Base-by-base conservation (phyloP, 305 asterid genomes). In the Solanum chacoense region DNA sequence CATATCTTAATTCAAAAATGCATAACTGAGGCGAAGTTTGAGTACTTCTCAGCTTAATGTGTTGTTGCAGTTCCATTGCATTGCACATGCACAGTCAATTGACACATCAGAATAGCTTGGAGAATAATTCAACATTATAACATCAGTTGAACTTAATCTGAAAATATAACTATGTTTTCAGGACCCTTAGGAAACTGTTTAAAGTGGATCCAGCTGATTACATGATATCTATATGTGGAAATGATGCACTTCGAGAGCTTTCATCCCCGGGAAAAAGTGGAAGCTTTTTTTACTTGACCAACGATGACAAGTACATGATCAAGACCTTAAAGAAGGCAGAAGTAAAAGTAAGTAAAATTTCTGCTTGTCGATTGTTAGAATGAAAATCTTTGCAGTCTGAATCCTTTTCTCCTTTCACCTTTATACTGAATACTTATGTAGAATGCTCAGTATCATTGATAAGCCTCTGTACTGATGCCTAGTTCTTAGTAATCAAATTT, bases 241-340 rank as follows among this genome's bases (percentile, higher is more conserved):
- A 93, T 55, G 98, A 97, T 45, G 99, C 99, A 77, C 98, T 97
- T 28, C 93, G 99, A 28, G 99, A 97, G 94, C 98, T 97, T 85
- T 97, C 99, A 8, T 97, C 99, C 22, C 99, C 99, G 11, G 99
- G 99, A 45, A 97, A 97, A 91, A 97, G 99, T 86, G 99, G 99
- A 38, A 96, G 99, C 92, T 95, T 96, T 88, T 97, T 97, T 90
- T 97, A 97, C 96, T 89, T 97, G 92, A 97, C 99, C 71, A 91
- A 93, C 72, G 98, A 97, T 81, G 99, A 97, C 90, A 96, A 92
- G 91, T 97, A 96, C 95, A 94, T 97, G 99, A 97, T 97, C 74
- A 97, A 97, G 92, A 97, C 99, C 42, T 93, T 97, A 95, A 97
- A 94, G 91, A 97, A 96, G 85, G 89, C 99, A 6, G 99, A 97